phyloP scores from a whole-genome alignment of 2,329 filamentous ascomycete genomes.

The Ilyonectria mors-panacis region DNA sequence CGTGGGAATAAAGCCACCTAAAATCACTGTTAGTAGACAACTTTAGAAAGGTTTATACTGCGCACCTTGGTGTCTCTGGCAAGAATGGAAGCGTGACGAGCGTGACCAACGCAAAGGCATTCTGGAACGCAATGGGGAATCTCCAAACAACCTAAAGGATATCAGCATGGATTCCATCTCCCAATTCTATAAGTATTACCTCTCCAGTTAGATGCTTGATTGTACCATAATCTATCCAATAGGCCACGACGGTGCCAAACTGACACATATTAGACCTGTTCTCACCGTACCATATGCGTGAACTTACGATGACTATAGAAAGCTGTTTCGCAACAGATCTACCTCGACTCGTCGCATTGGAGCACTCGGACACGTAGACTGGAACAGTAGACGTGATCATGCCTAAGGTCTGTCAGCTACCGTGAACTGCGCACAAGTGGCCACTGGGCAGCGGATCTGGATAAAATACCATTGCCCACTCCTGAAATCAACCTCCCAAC shows the following conservation, averaged over 20 bases:
- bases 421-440: not conserved
- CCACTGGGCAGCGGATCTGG: not conserved
- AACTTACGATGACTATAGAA: slow-evolving; percentile 8
- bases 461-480: not conserved
- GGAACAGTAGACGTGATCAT: slow-evolving; percentile 8
- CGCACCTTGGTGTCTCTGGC: slow-evolving; percentile 7
- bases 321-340: slow-evolving; percentile 6
- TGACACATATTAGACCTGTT: not conserved
- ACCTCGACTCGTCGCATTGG: not conserved
- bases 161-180: not conserved
- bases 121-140: slow-evolving; percentile 7
- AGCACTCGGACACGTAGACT: slow-evolving; percentile 9
- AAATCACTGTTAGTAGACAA: not conserved
- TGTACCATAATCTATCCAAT: slow-evolving; percentile 8
- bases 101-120: not conserved
- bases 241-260: slow-evolving; percentile 4
- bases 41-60: not conserved
- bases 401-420: not conserved
- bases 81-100: slow-evolving; percentile 1
- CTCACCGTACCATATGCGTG: no score
- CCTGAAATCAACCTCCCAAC: slow-evolving; percentile 1
- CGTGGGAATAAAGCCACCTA: slow-evolving; percentile 7
- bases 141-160: slow-evolving; percentile 7
- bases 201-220: slow-evolving; percentile 7
- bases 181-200: not conserved